These are phyloP conservation scores for Galerina marginata DNA, from an alignment of 768 basidiomycete genomes.

Conservation along the genomic window DNA sequence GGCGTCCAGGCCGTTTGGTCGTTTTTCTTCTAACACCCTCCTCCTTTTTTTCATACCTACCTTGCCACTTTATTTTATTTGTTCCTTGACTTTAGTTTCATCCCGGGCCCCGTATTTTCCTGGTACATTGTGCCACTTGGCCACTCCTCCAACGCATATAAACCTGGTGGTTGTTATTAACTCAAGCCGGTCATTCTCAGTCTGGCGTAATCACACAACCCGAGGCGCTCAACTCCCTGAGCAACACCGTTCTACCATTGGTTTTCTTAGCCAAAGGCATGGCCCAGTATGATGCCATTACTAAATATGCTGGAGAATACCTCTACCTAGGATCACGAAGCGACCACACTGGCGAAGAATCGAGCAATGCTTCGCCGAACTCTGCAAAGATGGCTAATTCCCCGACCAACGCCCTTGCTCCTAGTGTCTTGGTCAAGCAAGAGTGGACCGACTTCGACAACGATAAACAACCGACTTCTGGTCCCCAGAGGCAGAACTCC, in stretches of 20 bases:
- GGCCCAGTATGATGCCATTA: conserved; percentile 28
- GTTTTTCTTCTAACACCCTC: conserved; percentile 5
- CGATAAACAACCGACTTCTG: conserved; percentile 39
- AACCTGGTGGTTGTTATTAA: no score
- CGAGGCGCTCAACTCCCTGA: not conserved
- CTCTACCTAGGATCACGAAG: conserved; percentile 29
- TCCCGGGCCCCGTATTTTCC: no score
- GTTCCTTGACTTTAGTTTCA: no score
- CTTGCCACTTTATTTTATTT: conserved; percentile 12
- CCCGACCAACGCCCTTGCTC: conserved; percentile 26
- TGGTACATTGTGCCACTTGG: no score
- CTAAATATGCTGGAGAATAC: conserved; percentile 25
- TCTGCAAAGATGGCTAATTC: conserved; percentile 33
- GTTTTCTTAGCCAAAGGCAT: conserved; percentile 31
- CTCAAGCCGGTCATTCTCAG: no score
- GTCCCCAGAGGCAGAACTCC: conserved; percentile 36
- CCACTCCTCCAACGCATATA: no score
- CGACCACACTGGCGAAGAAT: conserved; percentile 24
- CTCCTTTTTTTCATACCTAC: conserved; percentile 11
- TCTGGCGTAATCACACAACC: no score
- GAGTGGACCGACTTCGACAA: conserved; percentile 26
- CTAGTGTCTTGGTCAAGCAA: not conserved
- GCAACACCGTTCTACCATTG: not conserved
- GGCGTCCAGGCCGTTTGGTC: conserved; percentile 9
- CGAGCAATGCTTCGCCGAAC: conserved; percentile 30